These are phyloP conservation scores for Lactifluus volemus DNA, from an alignment of 768 basidiomycete genomes.

Conservation along the genomic window DNA sequence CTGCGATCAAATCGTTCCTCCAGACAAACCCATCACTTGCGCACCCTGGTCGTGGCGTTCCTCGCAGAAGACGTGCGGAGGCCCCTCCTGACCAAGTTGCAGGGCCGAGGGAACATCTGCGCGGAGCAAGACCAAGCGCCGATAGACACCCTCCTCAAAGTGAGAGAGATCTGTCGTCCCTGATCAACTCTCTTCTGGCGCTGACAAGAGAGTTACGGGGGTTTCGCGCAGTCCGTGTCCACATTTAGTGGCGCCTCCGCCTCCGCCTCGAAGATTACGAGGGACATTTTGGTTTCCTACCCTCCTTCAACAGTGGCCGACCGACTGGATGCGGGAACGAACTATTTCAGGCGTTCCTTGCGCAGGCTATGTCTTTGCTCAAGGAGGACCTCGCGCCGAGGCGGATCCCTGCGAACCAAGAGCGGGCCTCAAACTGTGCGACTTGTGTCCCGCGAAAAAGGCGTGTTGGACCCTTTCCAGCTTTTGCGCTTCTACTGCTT, in stretches of 20 bases:
- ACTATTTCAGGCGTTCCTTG: constrained; percentile 35
- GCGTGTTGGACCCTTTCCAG: constrained; percentile 34
- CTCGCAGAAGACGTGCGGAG: constrained; percentile 37
- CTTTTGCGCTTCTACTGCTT: constrained; percentile 47
- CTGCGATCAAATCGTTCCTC: no score
- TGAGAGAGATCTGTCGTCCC: no score
- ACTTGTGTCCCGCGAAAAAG: constrained; percentile 37
- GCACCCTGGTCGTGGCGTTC: no score
- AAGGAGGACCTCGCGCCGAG: constrained; percentile 24
- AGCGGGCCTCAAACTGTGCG: constrained; percentile 36
- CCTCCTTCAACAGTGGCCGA: constrained; percentile 32
- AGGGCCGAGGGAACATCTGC: constrained; percentile 14
- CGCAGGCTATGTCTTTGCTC: constrained; percentile 28
- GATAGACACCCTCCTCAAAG: constrained; percentile 27
- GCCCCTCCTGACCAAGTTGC: constrained; percentile 32
- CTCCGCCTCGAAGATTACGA: constrained; percentile 40
- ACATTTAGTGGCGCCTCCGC: constrained; percentile 26
- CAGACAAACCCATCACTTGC: constrained; percentile 26
- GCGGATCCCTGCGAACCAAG: constrained; percentile 28
- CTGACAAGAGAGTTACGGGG: constrained; percentile 28
- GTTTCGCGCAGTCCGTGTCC: no score
- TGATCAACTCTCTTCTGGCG: no score
- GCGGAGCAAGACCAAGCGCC: constrained; percentile 41
- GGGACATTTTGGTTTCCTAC: constrained; percentile 46
- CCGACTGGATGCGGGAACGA: constrained; percentile 32